Base-by-base conservation (phyloP, 1,139 yeast species). In the Maudiozyma humilis region DNA sequence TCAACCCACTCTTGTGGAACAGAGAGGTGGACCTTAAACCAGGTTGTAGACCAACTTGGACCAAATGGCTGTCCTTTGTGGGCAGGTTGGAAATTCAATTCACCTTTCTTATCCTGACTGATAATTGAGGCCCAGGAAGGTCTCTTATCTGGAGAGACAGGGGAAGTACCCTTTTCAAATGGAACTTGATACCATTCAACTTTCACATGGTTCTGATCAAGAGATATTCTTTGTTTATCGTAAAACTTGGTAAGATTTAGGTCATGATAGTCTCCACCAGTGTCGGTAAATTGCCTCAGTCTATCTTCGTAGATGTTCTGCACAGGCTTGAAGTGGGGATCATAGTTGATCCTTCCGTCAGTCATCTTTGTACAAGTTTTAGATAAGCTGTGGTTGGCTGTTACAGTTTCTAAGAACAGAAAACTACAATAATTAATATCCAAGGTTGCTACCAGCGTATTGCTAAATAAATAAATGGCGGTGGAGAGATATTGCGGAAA, bases 21-120 rank as follows among this genome's bases (percentile, higher is more conserved):
- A 27, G 70, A 68, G 49, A 85, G 65, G 20, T 72, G 66, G 34
- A 89, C 68, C 54, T 79, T 76, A 65, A 91, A 87, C 98, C 98
- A 91, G 54, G 88, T 93, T 1, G 96, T 83, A 51, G 91, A 82
- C 98, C 97, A 91, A 14, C 94, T 82, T 2, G 97, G 97, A 0
- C 96, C 96, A 63, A 84, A 87, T n/a, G 71, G 68, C 55, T 83
- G 80, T 25, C 94, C 94, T 53, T 79, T 78, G 27, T 71, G 68
- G 23, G 87, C 79, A 16, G 69, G 66, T 46, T 72, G 68, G 44
- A 68, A 59, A 49, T 65, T 64, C 40, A 69, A 69, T 36, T 65
- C 66, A 16, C 58, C 57, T 3, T 50, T 49, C 20, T 46, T 42
- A 38, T 55, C 64, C 14, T 45, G 48, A 36, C 69, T 71, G 51